Base-by-base conservation (phyloP, 2,329 filamentous ascomycete genomes). In the Phialemoniopsis sp. region DNA sequence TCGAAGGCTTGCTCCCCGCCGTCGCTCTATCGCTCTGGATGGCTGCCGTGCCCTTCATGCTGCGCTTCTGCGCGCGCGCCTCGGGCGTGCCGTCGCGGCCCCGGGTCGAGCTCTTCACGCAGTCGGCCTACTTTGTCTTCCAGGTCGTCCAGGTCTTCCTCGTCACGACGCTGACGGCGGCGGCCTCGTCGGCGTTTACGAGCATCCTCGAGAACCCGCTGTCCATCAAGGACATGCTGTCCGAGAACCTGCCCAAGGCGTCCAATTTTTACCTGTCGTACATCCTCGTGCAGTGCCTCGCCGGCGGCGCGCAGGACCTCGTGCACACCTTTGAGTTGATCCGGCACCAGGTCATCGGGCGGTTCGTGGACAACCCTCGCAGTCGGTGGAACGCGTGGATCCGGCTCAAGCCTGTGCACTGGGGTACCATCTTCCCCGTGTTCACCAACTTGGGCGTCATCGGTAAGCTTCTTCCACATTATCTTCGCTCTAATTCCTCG, bases 71-170 rank as follows among this genome's bases (percentile, higher is more conserved):
- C 55, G 88, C 87, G 36, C 84, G 80, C 51, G 60, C 80, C 30
- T 78, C 81, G 17, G 89, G 89, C 13, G 77, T 80, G 18, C 84
- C 87, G 4, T 89, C 85, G 0, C 66, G 75, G 3, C 81, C 85
- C 2, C 70, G 78, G 13, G 78, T 89, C 4, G 89, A 95, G 57
- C 65, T 94, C 15, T 83, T 79, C 33, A 83, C 85, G 0, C 86
- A 94, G 57, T 87, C 82, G 52, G 85, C 77, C 55, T 94, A 88
- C 65, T 94, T 90, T 53, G 73, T 77, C 34, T 89, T 89, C 59
- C 85, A 89, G 58, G 78, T 95, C 17, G 72, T 91, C 9, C 87
- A 95, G 57, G 86, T 93, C 31, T 95, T 95, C 65, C 67, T 95
- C 17, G 79, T 95, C 37, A 84, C 87, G 0, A 91, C 89, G 0